A percentile compares a stretch with the other conserved stretches of the same genome.
These are phyloP conservation scores for Fraxinus excelsior DNA, from an alignment of 257 asterid genomes.

Conservation along the genomic window DNA sequence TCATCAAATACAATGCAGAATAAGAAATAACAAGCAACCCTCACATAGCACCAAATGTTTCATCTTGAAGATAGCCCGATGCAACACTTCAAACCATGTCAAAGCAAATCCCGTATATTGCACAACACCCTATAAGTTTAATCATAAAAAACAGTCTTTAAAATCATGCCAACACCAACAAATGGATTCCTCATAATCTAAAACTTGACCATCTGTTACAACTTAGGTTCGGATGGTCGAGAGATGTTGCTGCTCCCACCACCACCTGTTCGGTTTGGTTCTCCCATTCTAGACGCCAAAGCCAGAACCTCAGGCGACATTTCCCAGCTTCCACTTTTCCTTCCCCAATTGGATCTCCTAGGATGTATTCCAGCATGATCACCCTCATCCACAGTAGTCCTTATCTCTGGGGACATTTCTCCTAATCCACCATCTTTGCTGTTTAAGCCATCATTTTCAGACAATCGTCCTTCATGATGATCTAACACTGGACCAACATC, in stretches of 20 bases:
- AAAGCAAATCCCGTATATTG: slow-evolving; percentile 31
- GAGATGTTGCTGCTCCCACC: slow-evolving; percentile 43
- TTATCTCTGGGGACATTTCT: slow-evolving; percentile 72
- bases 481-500: slow-evolving; percentile 63
- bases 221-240: slow-evolving; percentile 29
- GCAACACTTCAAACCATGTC: slow-evolving; percentile 30
- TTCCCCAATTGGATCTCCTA: slow-evolving; percentile 87
- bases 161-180: slow-evolving; percentile 19
- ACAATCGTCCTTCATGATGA: slow-evolving; percentile 43
- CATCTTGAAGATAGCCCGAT: slow-evolving; percentile 33
- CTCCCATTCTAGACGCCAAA: slow-evolving; percentile 84
- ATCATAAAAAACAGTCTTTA: slow-evolving; percentile 32
- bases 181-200: slow-evolving; percentile 5
- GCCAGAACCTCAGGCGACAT: slow-evolving; percentile 98
- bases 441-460: slow-evolving; percentile 59
- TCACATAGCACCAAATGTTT: slow-evolving; percentile 37
- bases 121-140: slow-evolving; percentile 32
- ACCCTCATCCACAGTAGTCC: slow-evolving; percentile 79
- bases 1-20: slow-evolving; percentile 47
- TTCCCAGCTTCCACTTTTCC: slow-evolving; percentile 97
- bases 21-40: slow-evolving; percentile 30
- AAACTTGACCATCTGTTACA: neutral
- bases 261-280: slow-evolving; percentile 57
- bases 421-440: slow-evolving; percentile 52
- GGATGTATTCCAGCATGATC: slow-evolving; percentile 81